Evolutionary conservation across 208 protist species (phyloP).

Genomic region (Crithidia fasciculata): DNA sequence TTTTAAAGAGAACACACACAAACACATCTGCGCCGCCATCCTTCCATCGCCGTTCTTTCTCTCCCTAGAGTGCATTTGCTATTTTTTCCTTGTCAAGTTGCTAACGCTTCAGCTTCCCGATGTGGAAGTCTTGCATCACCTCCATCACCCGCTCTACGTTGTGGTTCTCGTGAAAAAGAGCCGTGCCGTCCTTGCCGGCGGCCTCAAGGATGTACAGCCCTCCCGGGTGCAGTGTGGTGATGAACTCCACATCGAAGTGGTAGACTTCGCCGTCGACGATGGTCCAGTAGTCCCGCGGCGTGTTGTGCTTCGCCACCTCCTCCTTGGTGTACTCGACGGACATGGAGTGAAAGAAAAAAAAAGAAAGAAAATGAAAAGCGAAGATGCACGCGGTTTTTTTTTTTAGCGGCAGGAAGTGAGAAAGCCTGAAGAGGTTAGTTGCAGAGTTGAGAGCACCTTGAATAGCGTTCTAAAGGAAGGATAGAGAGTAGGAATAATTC

Average conservation of each 20-base stretch:
- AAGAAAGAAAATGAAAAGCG: slow-evolving; percentile 1
- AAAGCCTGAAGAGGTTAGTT: no score
- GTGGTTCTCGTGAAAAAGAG: slow-evolving; percentile 33
- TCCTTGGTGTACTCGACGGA: slow-evolving; percentile 30
- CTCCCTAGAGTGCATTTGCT: no score
- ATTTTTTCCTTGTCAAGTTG: not conserved
- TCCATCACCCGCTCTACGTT: slow-evolving; percentile 26
- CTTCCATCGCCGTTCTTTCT: no score
- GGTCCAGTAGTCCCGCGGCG: slow-evolving; percentile 50
- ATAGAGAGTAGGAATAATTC: no score
- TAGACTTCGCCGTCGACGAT: slow-evolving; percentile 56
- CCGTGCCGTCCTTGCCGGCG: slow-evolving; percentile 49
- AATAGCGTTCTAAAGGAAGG: not conserved
- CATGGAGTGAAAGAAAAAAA: slow-evolving; percentile 1
- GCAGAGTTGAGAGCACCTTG: no score
- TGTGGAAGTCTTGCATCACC: slow-evolving; percentile 28
- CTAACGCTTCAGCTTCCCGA: slow-evolving; percentile 40
- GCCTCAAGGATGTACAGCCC: slow-evolving; percentile 37
- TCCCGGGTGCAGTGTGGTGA: slow-evolving; percentile 37
- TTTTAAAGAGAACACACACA: no score
- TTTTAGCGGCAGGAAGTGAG: no score
- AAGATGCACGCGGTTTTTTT: no score
- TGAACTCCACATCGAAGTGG: slow-evolving; percentile 40
- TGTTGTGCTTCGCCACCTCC: slow-evolving; percentile 54
- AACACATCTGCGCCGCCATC: no score